Percentiles rank a stretch among this genome's conserved stretches.
Evolutionary conservation across 163 green algal genomes (phyloP).

Genomic region (Chlamydomonas reinhardtii): DNA sequence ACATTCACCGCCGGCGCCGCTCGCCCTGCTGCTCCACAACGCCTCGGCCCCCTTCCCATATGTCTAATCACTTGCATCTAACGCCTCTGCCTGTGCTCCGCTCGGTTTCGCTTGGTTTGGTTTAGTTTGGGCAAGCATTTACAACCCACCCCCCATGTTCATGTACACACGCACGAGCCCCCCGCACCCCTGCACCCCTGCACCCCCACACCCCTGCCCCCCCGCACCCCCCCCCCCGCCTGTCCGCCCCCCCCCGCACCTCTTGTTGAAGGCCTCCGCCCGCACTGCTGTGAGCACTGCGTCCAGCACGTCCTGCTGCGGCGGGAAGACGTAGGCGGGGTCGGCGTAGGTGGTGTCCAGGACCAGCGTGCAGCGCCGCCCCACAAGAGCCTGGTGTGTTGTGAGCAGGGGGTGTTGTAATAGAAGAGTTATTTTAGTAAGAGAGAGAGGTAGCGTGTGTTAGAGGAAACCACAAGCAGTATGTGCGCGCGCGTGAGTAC

Average conservation of each 20-base stretch:
- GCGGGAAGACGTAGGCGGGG: conserved; percentile 79
- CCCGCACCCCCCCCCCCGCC: too few relatives aligned
- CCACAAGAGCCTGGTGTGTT: conserved; percentile 48
- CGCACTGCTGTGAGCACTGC: conserved; percentile 50
- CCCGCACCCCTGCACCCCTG: too few relatives aligned
- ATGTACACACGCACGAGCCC: not conserved
- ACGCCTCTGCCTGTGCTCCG: too few relatives aligned
- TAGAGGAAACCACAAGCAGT: too few relatives aligned
- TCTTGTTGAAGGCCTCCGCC: conserved; percentile 68
- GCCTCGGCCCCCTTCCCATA: too few relatives aligned
- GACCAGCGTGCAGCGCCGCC: conserved; percentile 73
- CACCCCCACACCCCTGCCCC: too few relatives aligned
- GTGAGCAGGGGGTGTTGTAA: too few relatives aligned
- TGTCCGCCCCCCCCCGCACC: not conserved
- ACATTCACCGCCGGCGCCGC: too few relatives aligned
- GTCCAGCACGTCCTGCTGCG: conserved; percentile 69
- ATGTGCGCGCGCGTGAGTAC: too few relatives aligned
- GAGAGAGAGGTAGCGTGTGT: not conserved
- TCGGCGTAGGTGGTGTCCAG: conserved; percentile 93
- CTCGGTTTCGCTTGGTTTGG: too few relatives aligned
- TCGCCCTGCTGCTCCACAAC: too few relatives aligned
- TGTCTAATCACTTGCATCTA: too few relatives aligned
- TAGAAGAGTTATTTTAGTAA: not conserved
- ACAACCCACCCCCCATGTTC: not conserved
- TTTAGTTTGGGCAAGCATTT: not conserved